phyloP scores from a whole-genome alignment of 1,284 basidiomycete genomes.

The Vanrija sp. region DNA sequence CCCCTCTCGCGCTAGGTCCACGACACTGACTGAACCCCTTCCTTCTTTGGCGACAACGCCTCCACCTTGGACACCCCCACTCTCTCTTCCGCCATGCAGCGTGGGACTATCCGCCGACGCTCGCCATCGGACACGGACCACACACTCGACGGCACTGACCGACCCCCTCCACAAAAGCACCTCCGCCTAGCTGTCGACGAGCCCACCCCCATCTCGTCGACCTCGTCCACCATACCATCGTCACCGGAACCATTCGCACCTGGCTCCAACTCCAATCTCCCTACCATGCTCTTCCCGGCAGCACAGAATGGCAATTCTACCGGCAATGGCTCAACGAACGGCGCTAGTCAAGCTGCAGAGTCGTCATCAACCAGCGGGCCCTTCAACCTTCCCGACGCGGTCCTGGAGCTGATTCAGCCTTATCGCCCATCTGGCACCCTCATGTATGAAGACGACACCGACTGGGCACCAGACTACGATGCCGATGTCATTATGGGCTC shows the following conservation, averaged over 20 bases:
- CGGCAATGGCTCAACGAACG: too few relatives aligned
- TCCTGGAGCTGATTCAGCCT: constrained; percentile 6
- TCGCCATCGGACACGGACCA: constrained; percentile 6
- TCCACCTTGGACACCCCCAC: background rate
- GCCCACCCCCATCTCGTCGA: too few relatives aligned
- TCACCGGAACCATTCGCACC: background rate
- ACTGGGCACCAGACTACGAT: constrained; percentile 25
- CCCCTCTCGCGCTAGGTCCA: too few relatives aligned
- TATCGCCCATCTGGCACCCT: constrained; percentile 19
- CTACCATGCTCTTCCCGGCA: too few relatives aligned
- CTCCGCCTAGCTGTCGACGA: background rate
- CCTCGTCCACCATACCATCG: background rate
- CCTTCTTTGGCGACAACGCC: background rate
- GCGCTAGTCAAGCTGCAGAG: too few relatives aligned
- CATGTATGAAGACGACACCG: constrained; percentile 43
- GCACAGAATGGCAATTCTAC: too few relatives aligned
- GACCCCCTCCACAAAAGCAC: background rate
- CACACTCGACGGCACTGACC: background rate
- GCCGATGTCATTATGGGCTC: constrained; percentile 8
- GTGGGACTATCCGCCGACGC: constrained; percentile 18
- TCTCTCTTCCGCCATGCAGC: constrained; percentile 11
- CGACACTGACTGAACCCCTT: too few relatives aligned
- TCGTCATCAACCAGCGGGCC: constrained; percentile 1
- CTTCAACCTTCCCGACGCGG: background rate
- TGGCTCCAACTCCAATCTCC: background rate